phyloP scores from a whole-genome alignment of 345 rosid species.

The Gynandropsis gynandra region DNA sequence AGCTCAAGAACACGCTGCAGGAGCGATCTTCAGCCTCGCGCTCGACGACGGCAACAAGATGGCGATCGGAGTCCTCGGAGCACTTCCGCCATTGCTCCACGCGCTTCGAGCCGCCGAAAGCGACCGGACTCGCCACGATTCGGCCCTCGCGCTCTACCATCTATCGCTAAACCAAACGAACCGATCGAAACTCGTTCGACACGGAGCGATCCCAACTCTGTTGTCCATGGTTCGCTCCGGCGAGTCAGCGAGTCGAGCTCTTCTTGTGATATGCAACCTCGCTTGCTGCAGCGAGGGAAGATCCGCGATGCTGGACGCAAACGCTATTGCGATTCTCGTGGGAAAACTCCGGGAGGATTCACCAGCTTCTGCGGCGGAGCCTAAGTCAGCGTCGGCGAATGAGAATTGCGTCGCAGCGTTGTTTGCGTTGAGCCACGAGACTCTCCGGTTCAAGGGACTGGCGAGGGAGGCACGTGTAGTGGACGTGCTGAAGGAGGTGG shows the following conservation, averaged over 20 bases:
- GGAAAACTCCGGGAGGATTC: constrained; percentile 40
- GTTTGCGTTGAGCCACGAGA: constrained; percentile 52
- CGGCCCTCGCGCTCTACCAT: constrained; percentile 71
- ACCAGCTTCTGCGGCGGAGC: constrained; percentile 22
- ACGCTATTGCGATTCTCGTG: constrained; percentile 54
- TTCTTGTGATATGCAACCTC: constrained; percentile 57
- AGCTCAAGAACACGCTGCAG: constrained; percentile 76
- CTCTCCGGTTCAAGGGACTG: constrained; percentile 55
- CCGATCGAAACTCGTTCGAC: constrained; percentile 52
- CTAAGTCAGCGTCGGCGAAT: constrained; percentile 28
- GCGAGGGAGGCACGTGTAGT: constrained; percentile 39
- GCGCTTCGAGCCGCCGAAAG: constrained; percentile 45
- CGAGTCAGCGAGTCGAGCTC: constrained; percentile 40
- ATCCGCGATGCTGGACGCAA: constrained; percentile 59
- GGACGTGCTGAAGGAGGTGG: constrained; percentile 41
- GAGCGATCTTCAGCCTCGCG: constrained; percentile 70
- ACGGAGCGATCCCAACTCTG: constrained; percentile 51
- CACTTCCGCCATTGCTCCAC: constrained; percentile 61
- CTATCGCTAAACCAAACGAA: constrained; percentile 57
- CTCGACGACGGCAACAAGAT: constrained; percentile 69
- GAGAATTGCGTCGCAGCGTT: constrained; percentile 71
- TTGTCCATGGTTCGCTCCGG: constrained; percentile 46
- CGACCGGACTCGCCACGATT: constrained; percentile 54
- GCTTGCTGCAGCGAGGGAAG: constrained; percentile 61
- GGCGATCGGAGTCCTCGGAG: constrained; percentile 83